phyloP scores from a whole-genome alignment of 2,329 filamentous ascomycete species.

The Claviceps spartinae region DNA sequence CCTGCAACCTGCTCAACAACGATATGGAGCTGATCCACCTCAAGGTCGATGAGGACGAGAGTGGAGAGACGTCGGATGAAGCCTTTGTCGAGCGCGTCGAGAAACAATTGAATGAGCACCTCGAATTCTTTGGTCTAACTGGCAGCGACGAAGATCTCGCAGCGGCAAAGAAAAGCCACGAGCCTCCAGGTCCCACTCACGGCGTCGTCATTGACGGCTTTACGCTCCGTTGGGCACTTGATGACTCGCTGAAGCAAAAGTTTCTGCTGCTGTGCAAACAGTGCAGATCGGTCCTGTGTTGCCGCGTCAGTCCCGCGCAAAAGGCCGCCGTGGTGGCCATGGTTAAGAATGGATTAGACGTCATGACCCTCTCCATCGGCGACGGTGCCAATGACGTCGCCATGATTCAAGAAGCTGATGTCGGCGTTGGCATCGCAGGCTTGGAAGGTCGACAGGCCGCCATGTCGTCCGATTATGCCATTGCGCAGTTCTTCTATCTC shows the following conservation, averaged over 20 bases:
- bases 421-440: conserved; percentile 91
- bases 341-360: conserved; percentile 88
- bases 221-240: conserved; percentile 74
- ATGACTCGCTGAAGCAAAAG: conserved; percentile 73
- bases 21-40: conserved; percentile 94
- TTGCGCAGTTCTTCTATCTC: conserved; percentile 85
- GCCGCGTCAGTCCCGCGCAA: conserved; percentile 89
- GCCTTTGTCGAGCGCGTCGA: conserved; percentile 45
- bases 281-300: conserved; percentile 92
- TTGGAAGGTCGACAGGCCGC: conserved; percentile 84
- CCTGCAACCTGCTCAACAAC: conserved; percentile 92
- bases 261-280: conserved; percentile 93
- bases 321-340: conserved; percentile 94
- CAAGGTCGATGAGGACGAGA: conserved; percentile 65
- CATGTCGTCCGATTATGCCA: conserved; percentile 94
- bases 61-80: conserved; percentile 32
- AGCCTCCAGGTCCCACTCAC: conserved; percentile 75
- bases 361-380: conserved; percentile 89
- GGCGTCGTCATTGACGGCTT: conserved; percentile 93
- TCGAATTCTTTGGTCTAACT: conserved; percentile 61
- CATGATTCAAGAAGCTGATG: conserved; percentile 95
- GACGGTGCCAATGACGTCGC: conserved; percentile 93
- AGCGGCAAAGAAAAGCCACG: conserved; percentile 67
- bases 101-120: conserved; percentile 58
- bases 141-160: conserved; percentile 78